phyloP scores from a whole-genome alignment of 345 rosid species.

The Draba incana region DNA sequence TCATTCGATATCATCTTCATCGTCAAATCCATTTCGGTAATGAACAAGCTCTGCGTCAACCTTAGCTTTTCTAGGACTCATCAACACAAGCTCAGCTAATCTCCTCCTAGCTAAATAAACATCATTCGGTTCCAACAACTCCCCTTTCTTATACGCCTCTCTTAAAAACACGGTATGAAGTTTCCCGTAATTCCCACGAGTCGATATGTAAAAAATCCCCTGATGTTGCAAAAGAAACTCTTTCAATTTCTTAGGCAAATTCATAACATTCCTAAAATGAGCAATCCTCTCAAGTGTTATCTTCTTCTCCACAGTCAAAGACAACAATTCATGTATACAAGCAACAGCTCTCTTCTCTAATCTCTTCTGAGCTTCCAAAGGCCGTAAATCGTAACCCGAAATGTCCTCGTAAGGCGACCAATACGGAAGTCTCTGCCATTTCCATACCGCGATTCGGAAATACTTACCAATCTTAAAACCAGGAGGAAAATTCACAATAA shows the following conservation, averaged over 20 bases:
- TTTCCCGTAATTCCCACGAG: conserved; percentile 93
- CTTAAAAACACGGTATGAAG: conserved; percentile 92
- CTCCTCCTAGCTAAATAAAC: conserved; percentile 84
- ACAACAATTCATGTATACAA: conserved; percentile 77
- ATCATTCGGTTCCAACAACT: conserved; percentile 74
- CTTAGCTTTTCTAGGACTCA: conserved; percentile 73
- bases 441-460: conserved; percentile 89
- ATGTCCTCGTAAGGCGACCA: conserved; percentile 96
- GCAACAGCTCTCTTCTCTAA: conserved; percentile 97
- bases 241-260: conserved; percentile 83
- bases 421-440: conserved; percentile 93
- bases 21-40: conserved; percentile 50
- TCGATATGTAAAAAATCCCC: conserved; percentile 89
- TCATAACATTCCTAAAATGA: conserved; percentile 80
- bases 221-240: conserved; percentile 89
- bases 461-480: conserved; percentile 94
- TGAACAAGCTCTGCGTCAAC: conserved; percentile 69
- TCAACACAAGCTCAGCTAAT: conserved; percentile 73
- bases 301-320: conserved; percentile 88
- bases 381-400: conserved; percentile 80
- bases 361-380: conserved; percentile 88
- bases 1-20: conserved; percentile 50
- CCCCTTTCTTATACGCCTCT: conserved; percentile 84
- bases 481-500: conserved; percentile 82
- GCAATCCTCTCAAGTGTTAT: conserved; percentile 87